phyloP scores from a whole-genome alignment of 352 stramenopile species.

The Phytophthora ramorum region DNA sequence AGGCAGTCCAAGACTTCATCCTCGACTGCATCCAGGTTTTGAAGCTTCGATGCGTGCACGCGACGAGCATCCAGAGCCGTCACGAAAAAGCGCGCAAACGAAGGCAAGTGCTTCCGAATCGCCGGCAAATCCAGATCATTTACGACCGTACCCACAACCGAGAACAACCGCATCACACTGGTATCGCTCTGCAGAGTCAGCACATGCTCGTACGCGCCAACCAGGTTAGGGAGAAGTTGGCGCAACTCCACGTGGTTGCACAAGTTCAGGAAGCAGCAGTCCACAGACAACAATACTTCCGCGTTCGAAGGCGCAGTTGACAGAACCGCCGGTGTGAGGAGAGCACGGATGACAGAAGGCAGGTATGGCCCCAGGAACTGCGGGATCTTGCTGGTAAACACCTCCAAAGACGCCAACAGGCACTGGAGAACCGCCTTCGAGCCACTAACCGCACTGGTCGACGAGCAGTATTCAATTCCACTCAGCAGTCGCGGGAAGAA shows the following conservation, averaged over 20 bases:
- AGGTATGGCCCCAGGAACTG: constrained; percentile 87
- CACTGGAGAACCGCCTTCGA: constrained; percentile 77
- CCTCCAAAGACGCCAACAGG: constrained; percentile 72
- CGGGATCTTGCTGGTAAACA: constrained; percentile 86
- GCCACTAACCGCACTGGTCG: constrained; percentile 25
- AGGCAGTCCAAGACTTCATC: constrained; percentile 81
- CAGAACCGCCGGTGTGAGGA: constrained; percentile 64
- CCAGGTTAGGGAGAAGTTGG: constrained; percentile 74
- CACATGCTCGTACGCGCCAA: constrained; percentile 74
- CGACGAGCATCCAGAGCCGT: constrained; percentile 77
- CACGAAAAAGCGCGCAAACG: constrained; percentile 87
- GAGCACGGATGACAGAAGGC: constrained; percentile 58
- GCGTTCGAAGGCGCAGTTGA: constrained; percentile 34
- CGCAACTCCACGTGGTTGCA: constrained; percentile 78
- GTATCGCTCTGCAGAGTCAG: constrained; percentile 53
- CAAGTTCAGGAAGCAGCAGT: constrained; percentile 72
- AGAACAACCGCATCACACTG: constrained; percentile 74
- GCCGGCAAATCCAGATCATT: constrained; percentile 50
- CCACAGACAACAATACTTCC: constrained; percentile 61
- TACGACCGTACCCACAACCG: constrained; percentile 74
- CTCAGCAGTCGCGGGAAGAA: constrained; percentile 83
- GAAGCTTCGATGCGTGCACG: constrained; percentile 59
- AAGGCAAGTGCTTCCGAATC: constrained; percentile 72
- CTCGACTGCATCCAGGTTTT: constrained; percentile 75
- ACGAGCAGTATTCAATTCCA: constrained; percentile 65